These are phyloP conservation scores for Phoma sp. DNA, from an alignment of 2,329 filamentous ascomycete species.

Conservation along the genomic window DNA sequence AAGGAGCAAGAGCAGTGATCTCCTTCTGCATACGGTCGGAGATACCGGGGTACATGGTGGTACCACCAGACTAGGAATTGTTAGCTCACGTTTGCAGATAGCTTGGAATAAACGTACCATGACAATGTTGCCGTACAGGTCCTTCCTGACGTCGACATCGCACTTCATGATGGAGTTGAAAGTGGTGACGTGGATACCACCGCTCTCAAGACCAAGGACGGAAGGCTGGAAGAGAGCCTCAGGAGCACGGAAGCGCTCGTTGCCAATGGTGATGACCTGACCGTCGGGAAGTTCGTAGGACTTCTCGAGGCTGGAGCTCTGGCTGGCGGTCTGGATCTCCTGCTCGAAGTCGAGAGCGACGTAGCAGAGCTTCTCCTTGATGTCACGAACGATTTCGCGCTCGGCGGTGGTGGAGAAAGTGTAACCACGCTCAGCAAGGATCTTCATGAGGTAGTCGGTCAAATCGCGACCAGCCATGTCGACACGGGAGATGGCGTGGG, in stretches of 20 bases:
- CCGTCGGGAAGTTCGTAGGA: conserved; percentile 99
- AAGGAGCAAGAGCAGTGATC: conserved; percentile 98
- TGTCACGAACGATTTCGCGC: conserved; percentile 99
- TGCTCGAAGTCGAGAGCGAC: conserved; percentile 99
- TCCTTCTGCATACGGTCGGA: conserved; percentile 99
- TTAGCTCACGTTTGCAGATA: conserved; percentile 42
- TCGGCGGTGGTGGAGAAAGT: conserved; percentile 99
- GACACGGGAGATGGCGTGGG: conserved; percentile 99
- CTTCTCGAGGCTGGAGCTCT: conserved; percentile 99
- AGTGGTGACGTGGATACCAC: conserved; percentile 99
- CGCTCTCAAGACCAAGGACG: conserved; percentile 96
- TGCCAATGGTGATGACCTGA: conserved; percentile 99
- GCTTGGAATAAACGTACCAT: conserved; percentile 75
- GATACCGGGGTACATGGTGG: conserved; percentile 99
- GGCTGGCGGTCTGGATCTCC: conserved; percentile 99
- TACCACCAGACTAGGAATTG: conserved; percentile 87
- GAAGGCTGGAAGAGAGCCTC: conserved; percentile 99
- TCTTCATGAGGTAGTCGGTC: conserved; percentile 99
- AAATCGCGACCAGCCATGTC: conserved; percentile 99
- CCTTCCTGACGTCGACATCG: conserved; percentile 99
- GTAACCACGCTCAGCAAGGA: conserved; percentile 98
- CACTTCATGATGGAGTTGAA: conserved; percentile 99
- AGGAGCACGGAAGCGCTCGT: conserved; percentile 99
- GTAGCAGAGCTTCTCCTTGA: conserved; percentile 99
- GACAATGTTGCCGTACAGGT: conserved; percentile 99